Base-by-base conservation (phyloP, 2,329 filamentous ascomycete genomes). In the Colletotrichum sp. region DNA sequence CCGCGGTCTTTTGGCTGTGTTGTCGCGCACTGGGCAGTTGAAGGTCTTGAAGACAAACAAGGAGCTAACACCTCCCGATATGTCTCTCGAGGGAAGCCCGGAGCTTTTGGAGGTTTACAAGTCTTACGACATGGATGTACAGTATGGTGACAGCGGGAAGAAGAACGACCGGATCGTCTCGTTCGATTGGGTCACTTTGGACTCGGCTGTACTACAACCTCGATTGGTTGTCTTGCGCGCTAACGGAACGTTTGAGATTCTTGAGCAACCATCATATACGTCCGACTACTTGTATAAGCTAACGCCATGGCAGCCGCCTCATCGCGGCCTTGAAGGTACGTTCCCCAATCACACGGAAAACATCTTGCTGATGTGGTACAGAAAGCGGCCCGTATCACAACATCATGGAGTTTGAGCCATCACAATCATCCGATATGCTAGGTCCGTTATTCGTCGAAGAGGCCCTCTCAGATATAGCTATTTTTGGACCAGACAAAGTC, bases 151-250 rank as follows among this genome's bases (percentile, higher is more conserved):
- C 67, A 84, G 86, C 36, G 85, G 86, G 36, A 86, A 88, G 78
- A 89, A 90, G 81, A 88, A 89, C 78, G 90, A 93, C 71, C 88
- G 90, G 24, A 92, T 93, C 36, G 91, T 93, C 9, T 93, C 92
- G 0, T 93, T 93, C 81, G 92, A 94, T 81, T 94, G 92, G 92
- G 85, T 93, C 12, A 93, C 90, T 5, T 85, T 93, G 63, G 86
- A 89, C 13, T 91, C 90, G 5, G 86, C 90, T 5, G 87, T 88
- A 16, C 80, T 92, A 65, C 88, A 88, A 28, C 91, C 91, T 34
- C 88, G 92, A n/a, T 84, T 92, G 52, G 82, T 93, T 28, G 91
- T 91, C 3, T 82, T 93, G 30, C 88, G 92, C 30, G 90, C 90
- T 39, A 93, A 90, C 77, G 91, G 92, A 22, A 86, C 85, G 16